A percentile compares a stretch with the other conserved stretches of the same genome.
Conservation (phyloP, 2,329 filamentous ascomycete genomes). For the Pestalotiopsis sp. region DNA sequence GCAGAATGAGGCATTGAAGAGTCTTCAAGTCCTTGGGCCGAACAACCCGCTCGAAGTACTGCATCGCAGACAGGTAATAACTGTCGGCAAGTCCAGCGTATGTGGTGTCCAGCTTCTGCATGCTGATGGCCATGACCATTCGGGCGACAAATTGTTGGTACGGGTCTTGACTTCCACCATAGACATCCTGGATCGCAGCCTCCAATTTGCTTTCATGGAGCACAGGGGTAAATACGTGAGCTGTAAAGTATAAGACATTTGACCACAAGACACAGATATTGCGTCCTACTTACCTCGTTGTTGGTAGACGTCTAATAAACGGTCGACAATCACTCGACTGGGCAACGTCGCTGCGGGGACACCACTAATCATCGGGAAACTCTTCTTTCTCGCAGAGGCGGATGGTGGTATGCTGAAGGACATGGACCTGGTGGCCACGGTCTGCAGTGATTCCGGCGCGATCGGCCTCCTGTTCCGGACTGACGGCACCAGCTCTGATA, state of each 20-base stretch:
- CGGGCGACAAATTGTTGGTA: conserved; percentile 87
- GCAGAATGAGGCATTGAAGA: conserved; percentile 83
- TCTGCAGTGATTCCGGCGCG: conserved; percentile 24
- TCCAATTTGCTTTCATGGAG: conserved; percentile 83
- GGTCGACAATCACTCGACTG: conserved; percentile 72
- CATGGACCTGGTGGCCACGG: conserved; percentile 60
- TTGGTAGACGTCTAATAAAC: conserved; percentile 82
- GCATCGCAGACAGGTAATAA: conserved; percentile 90
- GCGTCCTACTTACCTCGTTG: conserved; percentile 67
- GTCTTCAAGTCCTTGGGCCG: conserved; percentile 89
- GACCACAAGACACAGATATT: conserved; percentile 3
- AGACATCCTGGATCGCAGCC: conserved; percentile 78
- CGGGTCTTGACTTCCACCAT: conserved; percentile 72
- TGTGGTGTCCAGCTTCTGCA: conserved; percentile 86
- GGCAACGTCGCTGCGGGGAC: conserved; percentile 78
- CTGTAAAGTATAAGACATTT: conserved; percentile 46
- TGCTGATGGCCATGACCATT: conserved; percentile 91
- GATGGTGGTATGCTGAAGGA: conserved; percentile 55
- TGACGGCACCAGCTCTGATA: conserved; percentile 88
- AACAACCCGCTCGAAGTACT: conserved; percentile 79
- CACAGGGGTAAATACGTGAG: conserved; percentile 84
- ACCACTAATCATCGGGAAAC: conserved; percentile 88
- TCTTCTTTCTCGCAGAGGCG: conserved; percentile 70
- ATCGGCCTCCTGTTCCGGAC: conserved; percentile 59
- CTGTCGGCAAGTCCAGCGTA: conserved; percentile 95